Base-by-base conservation (phyloP, 2,329 filamentous ascomycete genomes). In the Aspergillus ustus region DNA sequence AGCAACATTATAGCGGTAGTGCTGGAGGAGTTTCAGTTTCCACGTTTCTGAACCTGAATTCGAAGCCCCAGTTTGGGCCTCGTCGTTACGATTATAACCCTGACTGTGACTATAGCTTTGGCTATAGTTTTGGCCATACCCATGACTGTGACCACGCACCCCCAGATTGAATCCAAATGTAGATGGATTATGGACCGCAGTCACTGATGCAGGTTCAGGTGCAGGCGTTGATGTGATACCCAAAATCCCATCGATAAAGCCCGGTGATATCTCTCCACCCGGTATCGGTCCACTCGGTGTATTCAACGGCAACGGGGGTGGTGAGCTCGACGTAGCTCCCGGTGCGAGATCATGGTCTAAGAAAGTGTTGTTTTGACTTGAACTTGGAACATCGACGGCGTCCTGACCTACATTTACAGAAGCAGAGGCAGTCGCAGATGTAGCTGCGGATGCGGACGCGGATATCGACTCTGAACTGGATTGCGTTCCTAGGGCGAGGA, bases 1-100 rank as follows among this genome's bases (percentile, higher is more conserved):
- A 6, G 80, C 79, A 34, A 82, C 72, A 45, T 80, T 73, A 55
- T 82, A 82, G 49, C 78, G 71, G 57, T 80, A 82, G 57, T 81
- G 73, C n/a, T 78, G 74, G 13, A 82, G 58, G 1, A 82, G 64
- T 2, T 77, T 75, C 4, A 81, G 69, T n/a, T 57, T 69, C 25
- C 63, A 61, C 1, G 51, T 61, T 19, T 67, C 63, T n/a, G 29
- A 19, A 13, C 4, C 40, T 11, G 29, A 7, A 25, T 25, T 49
- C 7, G 19, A 25, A 40, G 25, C 13, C 34, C 11, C 11, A 15
- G 11, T 13, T 15, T 15, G 11, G 5, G 13, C 11, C 15, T 13
- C 13, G 6, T 40, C 11, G 4, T 13, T 40, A 40, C 15, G 2
- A 4, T 40, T 40, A 40, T 40, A 40, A 11, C 34, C 15, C 11